These are phyloP conservation scores for Geosmithia flava DNA, from an alignment of 2,329 filamentous ascomycete species.

Conservation along the genomic window DNA sequence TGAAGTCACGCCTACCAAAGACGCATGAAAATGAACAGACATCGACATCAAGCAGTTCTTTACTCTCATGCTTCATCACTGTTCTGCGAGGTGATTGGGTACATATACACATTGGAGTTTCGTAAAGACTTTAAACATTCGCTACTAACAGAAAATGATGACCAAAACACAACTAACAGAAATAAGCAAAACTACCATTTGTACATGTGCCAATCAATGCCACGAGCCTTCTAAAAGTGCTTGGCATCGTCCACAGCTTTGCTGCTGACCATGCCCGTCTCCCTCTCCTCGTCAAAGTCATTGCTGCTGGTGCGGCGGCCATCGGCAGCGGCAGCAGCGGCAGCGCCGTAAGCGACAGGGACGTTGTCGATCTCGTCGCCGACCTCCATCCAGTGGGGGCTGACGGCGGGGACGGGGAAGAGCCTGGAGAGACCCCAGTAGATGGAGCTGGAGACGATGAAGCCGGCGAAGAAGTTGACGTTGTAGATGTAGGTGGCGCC, in stretches of 20 bases:
- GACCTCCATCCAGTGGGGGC: conserved; percentile 67
- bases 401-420: conserved; percentile 62
- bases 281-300: conserved; percentile 3
- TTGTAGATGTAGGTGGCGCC: conserved; percentile 82
- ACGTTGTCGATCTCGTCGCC: conserved; percentile 48
- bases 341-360: conserved; percentile 30
- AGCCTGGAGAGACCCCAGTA: conserved; percentile 63
- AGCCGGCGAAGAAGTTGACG: conserved; percentile 81
- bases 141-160: no score
- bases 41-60: no score
- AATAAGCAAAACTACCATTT: no score
- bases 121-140: no score
- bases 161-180: no score
- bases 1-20: no score
- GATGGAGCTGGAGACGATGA: conserved; percentile 51
- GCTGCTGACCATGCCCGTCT: not conserved
- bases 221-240: not conserved
- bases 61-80: no score
- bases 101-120: no score
- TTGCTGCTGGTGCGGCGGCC: not conserved
- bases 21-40: no score
- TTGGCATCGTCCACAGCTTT: conserved; percentile 1
- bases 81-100: no score
- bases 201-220: not conserved
- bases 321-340: not conserved